These are phyloP conservation scores for Lasiosphaeria miniovina DNA, from an alignment of 495 filamentous ascomycete species.

Conservation along the genomic window DNA sequence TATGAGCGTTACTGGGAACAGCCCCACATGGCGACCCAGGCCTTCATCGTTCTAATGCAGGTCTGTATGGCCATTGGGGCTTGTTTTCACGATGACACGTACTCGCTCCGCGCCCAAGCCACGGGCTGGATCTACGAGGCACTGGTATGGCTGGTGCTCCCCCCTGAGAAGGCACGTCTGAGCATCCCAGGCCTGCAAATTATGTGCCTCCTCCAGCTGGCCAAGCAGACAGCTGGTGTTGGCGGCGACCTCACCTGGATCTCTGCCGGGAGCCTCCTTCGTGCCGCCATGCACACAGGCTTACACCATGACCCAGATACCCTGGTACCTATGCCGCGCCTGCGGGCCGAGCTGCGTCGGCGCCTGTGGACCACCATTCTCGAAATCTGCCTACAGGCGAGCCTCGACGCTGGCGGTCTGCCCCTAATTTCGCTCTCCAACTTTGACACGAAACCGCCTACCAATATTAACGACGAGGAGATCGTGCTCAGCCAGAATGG, in stretches of 20 bases:
- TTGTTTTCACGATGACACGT: slow-evolving; percentile 47
- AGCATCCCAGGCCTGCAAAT: slow-evolving; percentile 49
- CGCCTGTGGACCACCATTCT: slow-evolving; percentile 62
- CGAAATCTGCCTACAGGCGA: slow-evolving; percentile 56
- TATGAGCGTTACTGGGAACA: slow-evolving; percentile 42
- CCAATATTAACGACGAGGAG: slow-evolving; percentile 58
- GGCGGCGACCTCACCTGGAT: slow-evolving; percentile 56
- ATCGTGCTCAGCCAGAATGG: slow-evolving; percentile 19
- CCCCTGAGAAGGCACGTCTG: slow-evolving; percentile 49
- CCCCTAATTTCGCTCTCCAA: slow-evolving; percentile 49
- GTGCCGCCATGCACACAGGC: slow-evolving; percentile 56
- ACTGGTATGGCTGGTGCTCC: slow-evolving; percentile 55
- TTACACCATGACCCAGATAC: slow-evolving; percentile 57
- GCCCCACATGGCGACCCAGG: slow-evolving; percentile 13
- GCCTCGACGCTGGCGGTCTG: slow-evolving; percentile 53
- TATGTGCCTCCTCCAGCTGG: slow-evolving; percentile 52
- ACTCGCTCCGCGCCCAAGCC: slow-evolving; percentile 46
- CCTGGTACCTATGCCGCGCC: slow-evolving; percentile 43
- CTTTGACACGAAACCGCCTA: slow-evolving; percentile 54
- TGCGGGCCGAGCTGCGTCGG: slow-evolving; percentile 55
- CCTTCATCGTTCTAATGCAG: slow-evolving; percentile 54
- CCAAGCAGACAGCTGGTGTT: slow-evolving; percentile 49
- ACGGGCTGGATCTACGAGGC: slow-evolving; percentile 58
- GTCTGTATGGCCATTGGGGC: slow-evolving; percentile 56
- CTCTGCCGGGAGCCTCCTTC: slow-evolving; percentile 49